Evolutionary conservation across 2,329 filamentous ascomycete genomes (phyloP), one percentile per base, ranked within the genome.

Genomic region (Sarocladiaceae sp.): DNA sequence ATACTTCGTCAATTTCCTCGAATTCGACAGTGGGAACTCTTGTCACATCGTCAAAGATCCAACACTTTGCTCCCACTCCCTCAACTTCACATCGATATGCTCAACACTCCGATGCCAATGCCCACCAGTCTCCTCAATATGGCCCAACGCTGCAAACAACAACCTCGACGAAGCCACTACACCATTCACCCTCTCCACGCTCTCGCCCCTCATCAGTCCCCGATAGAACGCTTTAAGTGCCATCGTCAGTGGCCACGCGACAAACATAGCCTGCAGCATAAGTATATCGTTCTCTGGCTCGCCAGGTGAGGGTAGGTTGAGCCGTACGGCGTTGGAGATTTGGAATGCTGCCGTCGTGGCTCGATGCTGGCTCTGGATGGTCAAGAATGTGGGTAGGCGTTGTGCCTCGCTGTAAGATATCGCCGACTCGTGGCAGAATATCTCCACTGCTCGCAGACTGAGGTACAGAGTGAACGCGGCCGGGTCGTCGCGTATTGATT

Each of bases 191-290:
- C 26, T 40, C n/a, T 53, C 52, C 17, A 17, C 18, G 13, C 23
- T 36, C 17, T 29, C 46, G 7, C 26, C 22, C 12, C 28, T 23
- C 15, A 40, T 28, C 3, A 53, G 52, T 11, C 46, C 52, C 8
- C 53, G 50, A n/a, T 50, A n/a, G 12, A 75, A 70, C 62, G 70
- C 51, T 28, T 54, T 52, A 17, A 57, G 37, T 10, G 53, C 55
- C 52, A 57, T 57, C 11, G 52, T 53, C 17, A 57, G 51, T 10
- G 53, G 53, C 55, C 53, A 57, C 20, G 44, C 40, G 13, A 54
- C 50, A 33, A 57, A 57, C 11, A 39, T 52, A 13, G 53, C 49
- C 26, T 55, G 53, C 11, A 57, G 44, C 22, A 52, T 47, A 31
- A 57, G 29, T 20, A 54, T 52, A 29, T 52, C 50, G 39, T 40